Conservation (phyloP, 2,329 filamentous ascomycete species). For the Pestalotiopsis sp. region DNA sequence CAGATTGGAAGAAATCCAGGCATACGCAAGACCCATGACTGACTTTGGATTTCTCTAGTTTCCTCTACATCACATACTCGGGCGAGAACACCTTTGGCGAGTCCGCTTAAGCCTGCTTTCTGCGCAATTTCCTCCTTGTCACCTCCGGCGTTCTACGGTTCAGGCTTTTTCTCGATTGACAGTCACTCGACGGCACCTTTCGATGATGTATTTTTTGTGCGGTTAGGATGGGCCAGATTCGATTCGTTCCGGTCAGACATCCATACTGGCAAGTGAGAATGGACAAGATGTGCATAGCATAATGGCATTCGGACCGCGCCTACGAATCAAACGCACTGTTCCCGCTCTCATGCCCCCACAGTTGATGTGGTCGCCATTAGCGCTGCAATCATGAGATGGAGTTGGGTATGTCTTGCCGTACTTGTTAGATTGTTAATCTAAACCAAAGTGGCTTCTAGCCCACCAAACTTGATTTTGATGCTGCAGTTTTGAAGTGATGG, state of each 20-base stretch:
- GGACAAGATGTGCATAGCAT: background rate
- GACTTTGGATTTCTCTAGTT: constrained; percentile 52
- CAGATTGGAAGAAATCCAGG: background rate
- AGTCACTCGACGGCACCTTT: background rate
- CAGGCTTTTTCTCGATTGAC: constrained; percentile 10
- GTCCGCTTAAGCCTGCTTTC: constrained; percentile 32
- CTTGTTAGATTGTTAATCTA: constrained; percentile 11
- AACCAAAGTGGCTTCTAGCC: constrained; percentile 9
- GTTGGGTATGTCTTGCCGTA: background rate
- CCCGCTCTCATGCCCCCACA: background rate
- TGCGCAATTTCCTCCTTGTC: constrained; percentile 2
- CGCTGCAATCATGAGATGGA: background rate
- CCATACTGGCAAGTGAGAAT: background rate
- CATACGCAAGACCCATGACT: constrained; percentile 10
- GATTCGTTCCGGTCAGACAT: background rate
- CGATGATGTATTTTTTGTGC: constrained; percentile 6
- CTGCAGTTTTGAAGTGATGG: background rate
- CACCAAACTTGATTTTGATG: constrained; percentile 1
- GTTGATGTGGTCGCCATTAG: background rate
- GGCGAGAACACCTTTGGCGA: constrained; percentile 98
- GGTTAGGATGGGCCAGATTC: constrained; percentile 3
- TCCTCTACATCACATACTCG: constrained; percentile 99
- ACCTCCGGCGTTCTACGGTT: constrained; percentile 15
- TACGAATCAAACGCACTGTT: background rate
- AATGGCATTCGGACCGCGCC: background rate